A percentile compares a stretch with the other conserved stretches of the same genome.
phyloP scores from a whole-genome alignment of 1,284 basidiomycete species.

The Moesziomyces parantarcticus region DNA sequence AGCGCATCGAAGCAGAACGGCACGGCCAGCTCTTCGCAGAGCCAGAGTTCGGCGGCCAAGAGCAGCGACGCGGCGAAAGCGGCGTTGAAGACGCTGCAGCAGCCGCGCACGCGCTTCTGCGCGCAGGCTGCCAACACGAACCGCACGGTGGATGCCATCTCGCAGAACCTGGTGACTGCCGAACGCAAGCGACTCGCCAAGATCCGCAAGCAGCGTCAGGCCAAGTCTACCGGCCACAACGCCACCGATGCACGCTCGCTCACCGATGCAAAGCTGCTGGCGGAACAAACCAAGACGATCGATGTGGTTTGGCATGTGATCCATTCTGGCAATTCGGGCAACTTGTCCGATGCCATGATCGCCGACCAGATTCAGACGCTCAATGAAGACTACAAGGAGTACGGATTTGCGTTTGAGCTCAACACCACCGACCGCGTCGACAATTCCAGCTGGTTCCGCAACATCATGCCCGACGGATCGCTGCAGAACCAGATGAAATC shows the following conservation, averaged over 20 bases:
- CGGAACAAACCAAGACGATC: conserved; percentile 31
- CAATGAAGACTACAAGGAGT: conserved; percentile 71
- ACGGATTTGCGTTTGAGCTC: conserved; percentile 71
- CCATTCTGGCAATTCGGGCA: conserved; percentile 30
- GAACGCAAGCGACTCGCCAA: conserved; percentile 27
- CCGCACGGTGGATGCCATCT: conserved; percentile 20
- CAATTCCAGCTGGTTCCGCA: conserved; percentile 72
- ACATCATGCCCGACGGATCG: conserved; percentile 69
- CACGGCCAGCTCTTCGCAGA: too few relatives aligned
- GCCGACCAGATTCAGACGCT: conserved; percentile 71
- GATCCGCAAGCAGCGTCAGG: conserved; percentile 21
- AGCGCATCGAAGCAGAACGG: neutral
- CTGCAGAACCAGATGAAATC: conserved; percentile 73
- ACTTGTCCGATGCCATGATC: conserved; percentile 24
- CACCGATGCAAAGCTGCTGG: conserved; percentile 32
- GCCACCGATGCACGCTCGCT: conserved; percentile 18
- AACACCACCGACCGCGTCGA: conserved; percentile 68
- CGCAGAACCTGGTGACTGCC: conserved; percentile 10
- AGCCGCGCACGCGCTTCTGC: conserved; percentile 41
- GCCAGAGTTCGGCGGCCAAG: neutral
- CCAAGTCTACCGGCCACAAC: conserved; percentile 4
- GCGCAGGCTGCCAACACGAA: conserved; percentile 34
- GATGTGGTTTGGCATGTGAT: conserved; percentile 50
- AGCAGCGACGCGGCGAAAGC: conserved; percentile 16
- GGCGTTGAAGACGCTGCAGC: conserved; percentile 9